These are phyloP conservation scores for Colletotrichum costaricense DNA, from an alignment of 2,329 filamentous ascomycete species.

Conservation along the genomic window DNA sequence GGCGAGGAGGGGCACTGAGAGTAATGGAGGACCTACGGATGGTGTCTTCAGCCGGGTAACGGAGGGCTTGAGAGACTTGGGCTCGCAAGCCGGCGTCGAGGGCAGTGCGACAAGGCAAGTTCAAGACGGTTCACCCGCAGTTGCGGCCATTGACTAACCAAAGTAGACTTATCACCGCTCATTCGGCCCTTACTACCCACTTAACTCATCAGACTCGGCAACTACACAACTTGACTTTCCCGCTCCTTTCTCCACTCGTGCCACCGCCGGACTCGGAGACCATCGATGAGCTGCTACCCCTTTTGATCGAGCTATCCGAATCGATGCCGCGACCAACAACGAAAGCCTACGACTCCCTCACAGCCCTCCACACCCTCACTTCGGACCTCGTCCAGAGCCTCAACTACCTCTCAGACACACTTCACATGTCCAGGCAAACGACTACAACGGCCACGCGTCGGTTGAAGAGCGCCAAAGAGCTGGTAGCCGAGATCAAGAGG, in stretches of 20 bases:
- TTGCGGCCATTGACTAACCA: neutral
- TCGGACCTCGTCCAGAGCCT: slow-evolving; percentile 82
- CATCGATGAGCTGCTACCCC: slow-evolving; percentile 75
- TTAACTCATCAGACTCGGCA: slow-evolving; percentile 80
- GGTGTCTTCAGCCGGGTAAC: slow-evolving; percentile 76
- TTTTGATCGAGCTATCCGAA: slow-evolving; percentile 73
- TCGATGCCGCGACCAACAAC: slow-evolving; percentile 75
- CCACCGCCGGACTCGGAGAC: slow-evolving; percentile 71
- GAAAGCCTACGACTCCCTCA: slow-evolving; percentile 72
- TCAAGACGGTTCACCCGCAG: neutral
- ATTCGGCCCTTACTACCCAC: slow-evolving; percentile 80
- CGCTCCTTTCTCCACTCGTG: slow-evolving; percentile 75
- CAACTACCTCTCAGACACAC: slow-evolving; percentile 86
- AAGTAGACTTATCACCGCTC: slow-evolving; percentile 77
- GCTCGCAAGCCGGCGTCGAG: slow-evolving; percentile 78
- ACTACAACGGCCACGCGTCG: slow-evolving; percentile 84
- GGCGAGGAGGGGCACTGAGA: slow-evolving; percentile 73
- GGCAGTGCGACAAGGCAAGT: slow-evolving; percentile 76
- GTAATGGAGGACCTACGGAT: slow-evolving; percentile 72
- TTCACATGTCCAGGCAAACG: slow-evolving; percentile 94
- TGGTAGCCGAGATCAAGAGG: slow-evolving; percentile 84
- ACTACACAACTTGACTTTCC: slow-evolving; percentile 78
- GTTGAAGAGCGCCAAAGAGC: slow-evolving; percentile 83
- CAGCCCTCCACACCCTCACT: slow-evolving; percentile 76
- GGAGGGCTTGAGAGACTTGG: slow-evolving; percentile 76